Base-by-base conservation (phyloP, 768 basidiomycete genomes). In the Auriscalpium microsporum region DNA sequence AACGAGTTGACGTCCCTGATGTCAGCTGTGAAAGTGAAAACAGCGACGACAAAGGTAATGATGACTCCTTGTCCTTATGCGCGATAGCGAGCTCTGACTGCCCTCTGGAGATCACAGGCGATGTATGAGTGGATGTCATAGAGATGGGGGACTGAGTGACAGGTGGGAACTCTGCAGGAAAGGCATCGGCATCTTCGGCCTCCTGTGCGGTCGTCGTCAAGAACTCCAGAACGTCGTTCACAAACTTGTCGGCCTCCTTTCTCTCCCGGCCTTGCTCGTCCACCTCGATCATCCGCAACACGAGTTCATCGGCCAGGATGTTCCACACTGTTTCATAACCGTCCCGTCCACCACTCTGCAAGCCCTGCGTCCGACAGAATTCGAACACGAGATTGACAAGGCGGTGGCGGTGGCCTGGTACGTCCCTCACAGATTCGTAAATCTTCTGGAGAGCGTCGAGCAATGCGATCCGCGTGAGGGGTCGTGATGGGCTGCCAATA, bases 361-460 rank as follows among this genome's bases (percentile, higher is more conserved):
- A 45, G 47, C 52, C 60, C 49, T 71, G 69, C 49, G 63, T 65
- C 57, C 69, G 67, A 67, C 78, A 79, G 59, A 79, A 78, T 45
- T 74, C 71, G 67, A 79, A 75, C 1, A 87, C 76, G 36, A 87
- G 67, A 51, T 80, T 74, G 1, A 73, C 75, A 14, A 80, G 65
- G 13, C 73, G 71, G 52, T 75, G 73, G 42, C 88, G 75, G 65
- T 90, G 87, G 10, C 71, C 69, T 35, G 75, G 78, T 73, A 89
- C 84, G 58, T 90, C 88, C 63, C 77, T 81, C 40, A 90, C 76
- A 34, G 78, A 79, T 13, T 83, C 79, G 61, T 86, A 87, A 2
- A 83, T 80, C 10, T 65, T 66, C 53, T 81, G 73, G 36, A 90
- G 70, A 2, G 78, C 72, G 17, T 77, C 72, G 73, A 88, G 78